Evolutionary conservation across 352 stramenopile species (phyloP), one percentile per base, ranked within the genome.

Genomic region (Pythium phragmiticola): DNA sequence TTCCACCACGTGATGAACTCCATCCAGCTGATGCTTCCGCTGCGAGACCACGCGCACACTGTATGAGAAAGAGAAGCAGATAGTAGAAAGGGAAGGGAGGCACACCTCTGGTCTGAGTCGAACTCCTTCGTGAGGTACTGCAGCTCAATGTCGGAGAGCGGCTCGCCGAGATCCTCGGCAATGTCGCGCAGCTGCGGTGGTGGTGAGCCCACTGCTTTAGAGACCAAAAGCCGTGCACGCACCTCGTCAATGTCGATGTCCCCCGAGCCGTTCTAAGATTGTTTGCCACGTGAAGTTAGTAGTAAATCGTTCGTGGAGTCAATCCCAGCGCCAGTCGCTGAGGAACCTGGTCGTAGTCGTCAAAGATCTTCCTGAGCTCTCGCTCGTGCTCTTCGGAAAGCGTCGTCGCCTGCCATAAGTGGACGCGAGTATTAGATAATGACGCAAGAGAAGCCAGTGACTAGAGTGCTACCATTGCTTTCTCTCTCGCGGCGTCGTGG

Each of bases 1-100:
- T 90, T 89, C 82, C 82, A 89, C 80, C 77, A 91, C 57, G 80
- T 66, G 67, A 91, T 88, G 75, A 91, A 91, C 69, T 91, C 82
- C 50, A 60, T 66, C 80, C 82, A 91, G 65, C 67, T 77, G 67
- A 91, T 89, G 30, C 71, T 65, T 16, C 82, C 82, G 57, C 82
- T 91, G 59, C 12, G 7, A 17, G 39, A 46, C 11, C 39, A 16
- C 13, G 13, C 34, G 9, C 34, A 13, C 34, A 30, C 26, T 42
- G 39, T 46, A 17, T n/a, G 39, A 54, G 46, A 17, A 23, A 41
- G 14, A 46, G 36, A 28, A 37, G 54, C 21, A 6, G 21, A 30
- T 33, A 23, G 36, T n/a, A 49, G 36, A 45, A 37, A 17, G 12
- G 2, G 12, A 46, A 14, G 4, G n/a, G 11, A 34, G 4, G 34